These are phyloP conservation scores for Bryopsis sp. DNA, from an alignment of 139 green algal genomes.

Conservation along the genomic window DNA sequence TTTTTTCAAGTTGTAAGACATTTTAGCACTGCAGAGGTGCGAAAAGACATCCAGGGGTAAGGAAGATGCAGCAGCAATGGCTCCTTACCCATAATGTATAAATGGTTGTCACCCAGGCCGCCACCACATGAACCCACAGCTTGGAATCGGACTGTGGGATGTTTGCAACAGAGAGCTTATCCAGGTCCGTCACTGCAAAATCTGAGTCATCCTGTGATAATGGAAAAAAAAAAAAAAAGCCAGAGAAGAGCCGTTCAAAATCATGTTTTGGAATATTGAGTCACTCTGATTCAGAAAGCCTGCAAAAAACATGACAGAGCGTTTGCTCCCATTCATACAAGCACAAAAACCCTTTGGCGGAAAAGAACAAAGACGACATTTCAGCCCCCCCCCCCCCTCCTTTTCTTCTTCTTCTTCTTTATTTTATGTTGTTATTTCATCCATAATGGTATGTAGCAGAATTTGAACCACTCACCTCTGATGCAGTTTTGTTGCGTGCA, in stretches of 20 bases:
- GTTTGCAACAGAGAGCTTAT: neutral
- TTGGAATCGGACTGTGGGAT: neutral
- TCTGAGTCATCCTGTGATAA: neutral
- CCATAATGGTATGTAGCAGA: no score
- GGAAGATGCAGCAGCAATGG: neutral
- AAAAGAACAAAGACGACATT: no score
- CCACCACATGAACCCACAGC: neutral
- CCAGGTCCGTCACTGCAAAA: neutral
- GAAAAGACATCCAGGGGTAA: neutral
- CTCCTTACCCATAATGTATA: neutral
- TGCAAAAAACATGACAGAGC: no score
- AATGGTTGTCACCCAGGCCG: neutral
- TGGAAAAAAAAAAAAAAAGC: neutral
- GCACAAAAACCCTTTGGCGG: no score
- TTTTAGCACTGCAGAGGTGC: neutral
- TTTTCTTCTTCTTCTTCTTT: no score
- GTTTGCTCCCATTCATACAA: no score
- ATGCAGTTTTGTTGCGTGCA: no score
- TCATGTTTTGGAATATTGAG: neutral
- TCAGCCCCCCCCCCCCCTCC: no score
- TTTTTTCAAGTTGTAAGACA: neutral
- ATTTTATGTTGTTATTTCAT: no score
- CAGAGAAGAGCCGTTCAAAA: neutral
- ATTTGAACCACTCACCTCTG: no score
- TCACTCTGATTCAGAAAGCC: neutral